Evolutionary conservation across 2,329 filamentous ascomycete genomes (phyloP), one percentile per base, ranked within the genome.

Genomic region (Hypoxylon sp.): DNA sequence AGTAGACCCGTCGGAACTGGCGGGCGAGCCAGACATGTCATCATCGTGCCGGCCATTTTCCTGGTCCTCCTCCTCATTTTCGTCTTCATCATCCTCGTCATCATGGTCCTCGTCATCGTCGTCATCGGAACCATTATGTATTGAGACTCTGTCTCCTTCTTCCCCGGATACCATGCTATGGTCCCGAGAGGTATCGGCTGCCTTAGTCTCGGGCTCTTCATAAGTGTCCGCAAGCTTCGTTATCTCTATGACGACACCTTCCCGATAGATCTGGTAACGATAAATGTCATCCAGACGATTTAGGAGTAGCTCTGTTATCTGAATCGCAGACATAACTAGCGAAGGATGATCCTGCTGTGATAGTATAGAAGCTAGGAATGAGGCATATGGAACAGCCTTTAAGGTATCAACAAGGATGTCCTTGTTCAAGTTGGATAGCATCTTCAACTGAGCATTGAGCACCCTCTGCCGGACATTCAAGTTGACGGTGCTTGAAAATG

Each of bases 401-500:
- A 99, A 74, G 6, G 93, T 89, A 63, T 97, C 93, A 55, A 90
- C 82, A 3, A 99, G 81, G 40, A 99, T 91, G 26, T 82, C 79
- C 31, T 84, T 86, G 62, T 97, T 91, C n/a, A 99, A 75, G 60
- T 97, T 96, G 8, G 91, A 96, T 7, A 99, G 81, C 91, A 99
- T 97, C 75, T 97, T 97, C 32, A 97, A 76, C 66, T 99, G 94
- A n/a, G 93, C 94, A 13, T 86, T 90, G 23, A 99, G 79, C 2
- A 99, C 94, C 73, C 96, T 97, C 68, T 97, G 91, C 15, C 95
- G 88, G 29, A 99, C 94, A 48, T 85, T 91, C 11, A 97, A 75
- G 67, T 99, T 99, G 58, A 99, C 93, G 0, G 94, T 99, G 71
- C 94, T 97, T 7, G 94, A 97, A 67, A 96, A 99, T 0, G 92